Conservation (phyloP, 2,329 filamentous ascomycete species). For the Pseudocercospora pini-densiflorae region DNA sequence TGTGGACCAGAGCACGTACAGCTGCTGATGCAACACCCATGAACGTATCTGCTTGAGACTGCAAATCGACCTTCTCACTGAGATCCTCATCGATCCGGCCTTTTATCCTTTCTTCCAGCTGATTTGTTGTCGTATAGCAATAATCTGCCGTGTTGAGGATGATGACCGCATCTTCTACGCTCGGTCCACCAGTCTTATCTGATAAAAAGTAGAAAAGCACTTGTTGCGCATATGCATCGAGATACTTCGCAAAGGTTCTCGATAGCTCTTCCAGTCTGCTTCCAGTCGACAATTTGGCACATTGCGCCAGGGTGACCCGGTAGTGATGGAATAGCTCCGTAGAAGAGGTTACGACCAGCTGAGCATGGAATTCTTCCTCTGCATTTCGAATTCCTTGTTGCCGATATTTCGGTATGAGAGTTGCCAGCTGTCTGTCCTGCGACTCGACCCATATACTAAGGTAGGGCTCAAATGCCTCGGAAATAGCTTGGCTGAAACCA, state of each 20-base stretch:
- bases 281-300: slow-evolving; percentile 93
- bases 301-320: slow-evolving; percentile 88
- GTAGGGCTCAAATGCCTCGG: slow-evolving; percentile 96
- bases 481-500: slow-evolving; percentile 87
- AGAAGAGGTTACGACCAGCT: slow-evolving; percentile 88
- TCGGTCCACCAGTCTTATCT: slow-evolving; percentile 61
- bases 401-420: slow-evolving; percentile 86
- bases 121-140: slow-evolving; percentile 90
- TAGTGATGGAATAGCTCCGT: slow-evolving; percentile 99
- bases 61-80: slow-evolving; percentile 77
- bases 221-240: slow-evolving; percentile 94
- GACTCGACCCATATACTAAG: slow-evolving; percentile 96
- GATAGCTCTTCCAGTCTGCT: slow-evolving; percentile 83
- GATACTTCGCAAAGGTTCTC: slow-evolving; percentile 84
- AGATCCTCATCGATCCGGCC: slow-evolving; percentile 83
- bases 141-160: slow-evolving; percentile 98
- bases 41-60: slow-evolving; percentile 92
- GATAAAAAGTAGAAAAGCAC: slow-evolving; percentile 76
- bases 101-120: slow-evolving; percentile 93
- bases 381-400: slow-evolving; percentile 76
- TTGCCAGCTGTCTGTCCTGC: slow-evolving; percentile 84
- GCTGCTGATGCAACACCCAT: slow-evolving; percentile 91
- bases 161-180: slow-evolving; percentile 77
- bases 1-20: slow-evolving; percentile 80
- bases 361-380: slow-evolving; percentile 90